A percentile compares a stretch with the other conserved stretches of the same genome.
These are phyloP conservation scores for Pichia sp. DNA, from an alignment of 1,139 yeast genomes.

Conservation along the genomic window DNA sequence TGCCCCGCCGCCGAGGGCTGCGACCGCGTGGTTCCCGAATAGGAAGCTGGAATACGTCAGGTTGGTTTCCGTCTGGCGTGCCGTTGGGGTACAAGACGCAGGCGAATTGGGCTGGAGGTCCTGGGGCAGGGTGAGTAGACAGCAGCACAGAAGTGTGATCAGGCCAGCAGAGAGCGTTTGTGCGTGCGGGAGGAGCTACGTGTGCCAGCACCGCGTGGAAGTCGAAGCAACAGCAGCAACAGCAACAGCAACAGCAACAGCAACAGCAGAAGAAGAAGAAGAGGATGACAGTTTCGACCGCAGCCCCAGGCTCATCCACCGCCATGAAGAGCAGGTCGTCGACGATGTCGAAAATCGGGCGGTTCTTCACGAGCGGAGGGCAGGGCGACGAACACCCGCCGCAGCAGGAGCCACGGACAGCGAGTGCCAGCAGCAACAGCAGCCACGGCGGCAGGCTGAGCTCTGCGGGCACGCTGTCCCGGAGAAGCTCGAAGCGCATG, in stretches of 20 bases:
- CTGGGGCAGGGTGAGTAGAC: background rate
- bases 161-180: no score
- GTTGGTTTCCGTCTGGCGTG: background rate
- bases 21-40: background rate
- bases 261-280: background rate
- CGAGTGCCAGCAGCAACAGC: constrained; percentile 3
- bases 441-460: background rate
- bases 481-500: background rate
- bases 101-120: no score
- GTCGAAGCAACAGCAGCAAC: background rate
- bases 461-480: background rate
- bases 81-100: background rate
- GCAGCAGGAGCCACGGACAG: background rate
- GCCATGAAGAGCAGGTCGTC: constrained; percentile 9
- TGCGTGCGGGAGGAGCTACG: background rate
- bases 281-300: background rate
- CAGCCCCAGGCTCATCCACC: background rate
- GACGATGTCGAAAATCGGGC: constrained; percentile 11
- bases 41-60: constrained; percentile 4
- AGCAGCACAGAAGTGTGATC: background rate
- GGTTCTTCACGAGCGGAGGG: constrained; percentile 10
- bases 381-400: background rate
- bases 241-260: background rate
- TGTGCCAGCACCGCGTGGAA: background rate
- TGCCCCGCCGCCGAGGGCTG: background rate